phyloP scores from a whole-genome alignment of 495 filamentous ascomycete genomes.

The Xylaria cubensis region DNA sequence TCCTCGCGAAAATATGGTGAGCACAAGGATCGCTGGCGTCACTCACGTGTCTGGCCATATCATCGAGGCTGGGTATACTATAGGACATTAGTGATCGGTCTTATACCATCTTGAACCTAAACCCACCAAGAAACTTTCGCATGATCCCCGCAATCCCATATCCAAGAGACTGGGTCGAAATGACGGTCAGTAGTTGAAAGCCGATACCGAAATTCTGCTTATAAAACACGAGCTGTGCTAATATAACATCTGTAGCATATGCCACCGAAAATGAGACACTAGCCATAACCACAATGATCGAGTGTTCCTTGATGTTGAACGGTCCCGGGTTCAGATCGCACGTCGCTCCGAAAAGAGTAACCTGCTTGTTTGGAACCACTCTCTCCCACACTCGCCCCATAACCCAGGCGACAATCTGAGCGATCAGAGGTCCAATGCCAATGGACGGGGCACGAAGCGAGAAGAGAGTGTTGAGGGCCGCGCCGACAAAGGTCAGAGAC shows the following conservation, averaged over 20 bases:
- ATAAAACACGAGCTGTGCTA: conserved; percentile 71
- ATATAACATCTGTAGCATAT: conserved; percentile 72
- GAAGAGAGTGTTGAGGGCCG: conserved; percentile 74
- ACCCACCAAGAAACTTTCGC: conserved; percentile 53
- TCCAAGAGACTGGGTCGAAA: conserved; percentile 76
- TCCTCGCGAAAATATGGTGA: background rate
- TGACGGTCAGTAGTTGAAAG: conserved; percentile 70
- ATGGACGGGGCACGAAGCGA: conserved; percentile 71
- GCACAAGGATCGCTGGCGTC: background rate
- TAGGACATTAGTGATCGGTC: conserved; percentile 24
- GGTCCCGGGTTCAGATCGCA: conserved; percentile 72
- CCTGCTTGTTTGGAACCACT: conserved; percentile 57
- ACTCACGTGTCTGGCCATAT: conserved; percentile 67
- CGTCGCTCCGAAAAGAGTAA: conserved; percentile 60
- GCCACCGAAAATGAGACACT: conserved; percentile 66
- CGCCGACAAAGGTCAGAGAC: conserved; percentile 67
- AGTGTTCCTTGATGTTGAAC: conserved; percentile 84
- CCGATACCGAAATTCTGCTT: conserved; percentile 69
- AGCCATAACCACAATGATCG: conserved; percentile 78
- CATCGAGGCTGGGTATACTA: conserved; percentile 71
- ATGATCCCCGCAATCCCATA: conserved; percentile 77
- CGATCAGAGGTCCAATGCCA: conserved; percentile 69
- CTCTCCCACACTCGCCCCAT: conserved; percentile 63
- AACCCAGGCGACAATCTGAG: conserved; percentile 75
- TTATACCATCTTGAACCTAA: background rate